Base-by-base conservation (phyloP, 2,329 filamentous ascomycete species). In the Cryphonectria nitschkei region DNA sequence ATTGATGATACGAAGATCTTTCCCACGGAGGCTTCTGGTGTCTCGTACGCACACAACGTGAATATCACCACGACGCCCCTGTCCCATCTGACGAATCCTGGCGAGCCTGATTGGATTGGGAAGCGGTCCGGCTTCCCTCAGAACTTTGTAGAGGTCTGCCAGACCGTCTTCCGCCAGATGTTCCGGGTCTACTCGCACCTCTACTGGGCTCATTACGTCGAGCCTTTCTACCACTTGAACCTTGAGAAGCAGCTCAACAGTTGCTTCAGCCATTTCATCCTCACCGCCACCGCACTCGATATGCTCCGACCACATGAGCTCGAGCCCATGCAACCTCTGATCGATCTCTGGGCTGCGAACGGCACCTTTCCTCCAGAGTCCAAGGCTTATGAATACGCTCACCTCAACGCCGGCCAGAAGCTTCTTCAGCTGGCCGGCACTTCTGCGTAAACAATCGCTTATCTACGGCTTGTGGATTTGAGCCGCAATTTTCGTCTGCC, bases 141-240 rank as follows among this genome's bases (percentile, higher is more conserved):
- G 74, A 93, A 93, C 75, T 98, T 98, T 81, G 87, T 95, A 76
- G 89, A 92, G 73, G 94, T 97, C 76, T 96, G 95, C 85, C 94
- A 97, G 84, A 92, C 92, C 75, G 96, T 98, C 77, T 95, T 98
- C 84, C 92, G 95, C 77, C 96, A 98, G 83, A 98, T 99, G 92
- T 98, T 99, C 86, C 93, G 96, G 72, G 95, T 98, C 76, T 99
- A 99, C 79, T 92, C 96, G 64, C 96, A 99, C 82, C 90, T 99
- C 73, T 99, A 99, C 85, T 98, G 97, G 88, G 93, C 95, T 70
- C 96, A 99, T 82, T 99, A 93, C 81, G 84, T 90, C 72, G 92
- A 94, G 75, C 92, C 92, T 6, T 94, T 94, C 81, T 95, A 94
- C 82, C 91, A 95, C 80, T 86, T 95, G 74, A 94, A 93, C 82